Evolutionary conservation across 768 basidiomycete species (phyloP).

Genomic region (Podaxis sp.): DNA sequence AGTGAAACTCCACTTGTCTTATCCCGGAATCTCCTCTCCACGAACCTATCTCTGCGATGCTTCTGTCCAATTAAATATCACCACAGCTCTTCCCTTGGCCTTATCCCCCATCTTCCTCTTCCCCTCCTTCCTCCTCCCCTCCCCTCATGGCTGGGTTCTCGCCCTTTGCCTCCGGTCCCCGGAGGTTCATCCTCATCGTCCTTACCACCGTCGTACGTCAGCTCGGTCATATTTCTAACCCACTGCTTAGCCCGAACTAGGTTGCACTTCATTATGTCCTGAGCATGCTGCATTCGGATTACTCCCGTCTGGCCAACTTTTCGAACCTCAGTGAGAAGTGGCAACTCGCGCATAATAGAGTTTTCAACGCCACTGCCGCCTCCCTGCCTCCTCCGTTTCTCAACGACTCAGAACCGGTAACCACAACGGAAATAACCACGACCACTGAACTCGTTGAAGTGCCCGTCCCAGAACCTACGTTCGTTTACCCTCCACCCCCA

Average conservation of each 20-base stretch:
- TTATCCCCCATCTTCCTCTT: background rate
- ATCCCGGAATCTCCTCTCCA: constrained; percentile 13
- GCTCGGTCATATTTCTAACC: background rate
- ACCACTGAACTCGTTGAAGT: constrained; percentile 8
- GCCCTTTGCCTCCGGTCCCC: constrained; percentile 34
- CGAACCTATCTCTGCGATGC: constrained; percentile 5
- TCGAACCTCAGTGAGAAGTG: constrained; percentile 30
- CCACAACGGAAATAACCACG: background rate
- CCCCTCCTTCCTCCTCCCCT: constrained; percentile 9
- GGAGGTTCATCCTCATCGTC: constrained; percentile 53
- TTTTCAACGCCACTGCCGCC: constrained; percentile 12
- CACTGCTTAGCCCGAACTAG: constrained; percentile 27
- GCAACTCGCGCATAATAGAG: constrained; percentile 21
- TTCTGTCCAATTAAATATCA: constrained; percentile 14
- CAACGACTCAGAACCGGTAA: background rate
- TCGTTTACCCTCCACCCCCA: background rate
- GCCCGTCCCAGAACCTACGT: background rate
- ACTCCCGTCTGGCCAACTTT: constrained; percentile 44
- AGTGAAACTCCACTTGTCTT: constrained; percentile 15
- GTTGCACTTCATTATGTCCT: constrained; percentile 56
- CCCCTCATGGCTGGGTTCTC: constrained; percentile 20
- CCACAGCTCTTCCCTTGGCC: background rate
- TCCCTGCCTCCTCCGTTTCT: background rate
- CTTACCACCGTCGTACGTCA: constrained; percentile 45
- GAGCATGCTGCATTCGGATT: constrained; percentile 47